Evolutionary conservation across 345 rosid species (phyloP).

Genomic region (Sonneratia alba): DNA sequence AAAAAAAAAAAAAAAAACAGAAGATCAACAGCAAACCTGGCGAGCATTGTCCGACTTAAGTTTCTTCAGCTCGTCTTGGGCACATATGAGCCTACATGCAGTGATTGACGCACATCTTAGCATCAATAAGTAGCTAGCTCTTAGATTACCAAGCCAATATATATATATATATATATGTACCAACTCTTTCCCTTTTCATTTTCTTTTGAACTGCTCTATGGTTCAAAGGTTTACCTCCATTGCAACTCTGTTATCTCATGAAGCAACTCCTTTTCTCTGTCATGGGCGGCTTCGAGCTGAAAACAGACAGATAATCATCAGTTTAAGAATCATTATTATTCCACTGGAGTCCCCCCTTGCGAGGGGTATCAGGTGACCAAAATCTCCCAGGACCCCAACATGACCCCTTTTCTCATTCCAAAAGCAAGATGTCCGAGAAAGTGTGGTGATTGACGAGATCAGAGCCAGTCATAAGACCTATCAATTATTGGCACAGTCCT

Average conservation of each 20-base stretch:
- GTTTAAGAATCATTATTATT: background rate
- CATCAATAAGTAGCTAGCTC: background rate
- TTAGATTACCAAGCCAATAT: background rate
- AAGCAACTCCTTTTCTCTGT: conserved; percentile 83
- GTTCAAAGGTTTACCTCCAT: conserved; percentile 47
- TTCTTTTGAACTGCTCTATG: background rate
- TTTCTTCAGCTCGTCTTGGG: conserved; percentile 83
- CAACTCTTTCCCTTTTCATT: background rate
- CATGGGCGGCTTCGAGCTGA: conserved; percentile 89
- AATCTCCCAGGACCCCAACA: background rate
- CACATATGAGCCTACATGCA: conserved; percentile 55
- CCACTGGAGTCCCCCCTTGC: background rate
- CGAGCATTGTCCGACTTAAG: conserved; percentile 60
- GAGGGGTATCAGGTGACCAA: background rate
- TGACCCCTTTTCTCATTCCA: background rate
- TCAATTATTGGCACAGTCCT: background rate
- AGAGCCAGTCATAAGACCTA: background rate
- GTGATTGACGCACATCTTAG: conserved; percentile 7
- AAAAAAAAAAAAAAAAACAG: background rate
- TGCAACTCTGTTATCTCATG: conserved; percentile 79
- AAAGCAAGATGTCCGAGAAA: background rate
- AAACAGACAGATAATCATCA: conserved; percentile 7
- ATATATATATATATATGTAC: too few relatives aligned
- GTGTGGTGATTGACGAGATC: background rate
- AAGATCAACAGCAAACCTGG: conserved; percentile 1